Conservation (phyloP, 73 alveolate species). For the Blepharisma japonicum region DNA sequence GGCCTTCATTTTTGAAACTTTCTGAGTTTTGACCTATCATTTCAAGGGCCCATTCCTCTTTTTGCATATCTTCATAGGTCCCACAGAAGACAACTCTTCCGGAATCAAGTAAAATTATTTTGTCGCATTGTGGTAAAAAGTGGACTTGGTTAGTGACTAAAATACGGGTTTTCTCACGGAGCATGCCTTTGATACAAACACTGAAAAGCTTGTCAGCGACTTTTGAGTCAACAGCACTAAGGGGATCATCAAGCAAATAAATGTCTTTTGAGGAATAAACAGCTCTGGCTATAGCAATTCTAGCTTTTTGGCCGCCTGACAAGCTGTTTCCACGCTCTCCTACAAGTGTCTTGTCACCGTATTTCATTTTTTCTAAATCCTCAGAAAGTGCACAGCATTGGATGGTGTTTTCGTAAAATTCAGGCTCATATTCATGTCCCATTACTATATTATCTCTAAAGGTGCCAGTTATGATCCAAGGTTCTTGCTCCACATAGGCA, state of each 20-base stretch:
- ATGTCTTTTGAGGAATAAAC: slow-evolving; percentile 56
- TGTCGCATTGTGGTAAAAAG: slow-evolving; percentile 32
- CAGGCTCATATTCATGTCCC: slow-evolving; percentile 23
- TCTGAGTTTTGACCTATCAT: no score
- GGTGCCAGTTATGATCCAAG: slow-evolving; percentile 51
- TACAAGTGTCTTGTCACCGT: slow-evolving; percentile 33
- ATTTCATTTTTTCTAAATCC: slow-evolving; percentile 39
- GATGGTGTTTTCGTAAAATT: no score
- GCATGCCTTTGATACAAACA: background rate
- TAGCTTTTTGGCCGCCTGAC: slow-evolving; percentile 68
- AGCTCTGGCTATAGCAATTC: slow-evolving; percentile 62
- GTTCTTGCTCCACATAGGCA: slow-evolving; percentile 53
- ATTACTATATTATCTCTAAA: slow-evolving; percentile 56
- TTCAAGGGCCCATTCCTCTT: background rate
- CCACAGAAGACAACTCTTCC: background rate
- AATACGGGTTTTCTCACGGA: slow-evolving; percentile 23
- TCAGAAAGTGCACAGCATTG: background rate
- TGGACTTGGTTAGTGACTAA: slow-evolving; percentile 32
- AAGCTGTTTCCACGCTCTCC: slow-evolving; percentile 44
- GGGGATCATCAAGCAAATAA: slow-evolving; percentile 62
- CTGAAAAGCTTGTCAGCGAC: slow-evolving; percentile 43
- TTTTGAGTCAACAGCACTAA: slow-evolving; percentile 55
- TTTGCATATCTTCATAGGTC: background rate
- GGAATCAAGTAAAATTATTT: slow-evolving; percentile 20
- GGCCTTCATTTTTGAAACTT: no score